These are phyloP conservation scores for Pyrenophora seminiperda DNA, from an alignment of 2,329 filamentous ascomycete genomes.

Conservation along the genomic window DNA sequence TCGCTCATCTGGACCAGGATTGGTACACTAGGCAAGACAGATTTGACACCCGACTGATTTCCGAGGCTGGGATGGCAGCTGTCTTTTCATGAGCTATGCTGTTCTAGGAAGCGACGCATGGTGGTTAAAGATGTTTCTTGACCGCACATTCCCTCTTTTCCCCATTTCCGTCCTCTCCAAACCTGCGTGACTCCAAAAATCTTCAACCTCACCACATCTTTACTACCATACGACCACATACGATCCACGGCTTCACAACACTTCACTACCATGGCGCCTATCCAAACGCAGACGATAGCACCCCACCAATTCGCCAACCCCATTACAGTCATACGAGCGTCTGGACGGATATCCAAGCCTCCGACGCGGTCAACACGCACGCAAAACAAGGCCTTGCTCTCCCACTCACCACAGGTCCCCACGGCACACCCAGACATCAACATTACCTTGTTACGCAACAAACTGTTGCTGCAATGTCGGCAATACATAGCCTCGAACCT, in stretches of 20 bases:
- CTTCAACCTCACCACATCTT: not conserved
- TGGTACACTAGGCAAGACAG: constrained; percentile 20
- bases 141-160: constrained; percentile 26
- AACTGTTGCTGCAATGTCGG: constrained; percentile 32
- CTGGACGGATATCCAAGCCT: constrained; percentile 27
- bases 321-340: constrained; percentile 25
- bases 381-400: constrained; percentile 24
- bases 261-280: constrained; percentile 25
- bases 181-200: not conserved
- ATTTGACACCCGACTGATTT: constrained; percentile 25
- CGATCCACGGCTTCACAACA: constrained; percentile 1
- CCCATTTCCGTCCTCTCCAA: constrained; percentile 4
- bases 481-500: constrained; percentile 24
- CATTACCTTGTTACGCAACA: constrained; percentile 34
- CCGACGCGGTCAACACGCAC: constrained; percentile 28
- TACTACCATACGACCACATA: not conserved
- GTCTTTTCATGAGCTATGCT: constrained; percentile 26
- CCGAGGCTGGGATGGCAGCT: constrained; percentile 26
- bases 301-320: constrained; percentile 28
- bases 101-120: constrained; percentile 20
- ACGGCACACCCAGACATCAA: constrained; percentile 34
- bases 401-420: constrained; percentile 31
- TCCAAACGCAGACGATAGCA: constrained; percentile 35
- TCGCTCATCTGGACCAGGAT: constrained; percentile 15
- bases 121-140: constrained; percentile 30